Base-by-base conservation (phyloP, 148 eudicot species). In the Talinum fruticosum region DNA sequence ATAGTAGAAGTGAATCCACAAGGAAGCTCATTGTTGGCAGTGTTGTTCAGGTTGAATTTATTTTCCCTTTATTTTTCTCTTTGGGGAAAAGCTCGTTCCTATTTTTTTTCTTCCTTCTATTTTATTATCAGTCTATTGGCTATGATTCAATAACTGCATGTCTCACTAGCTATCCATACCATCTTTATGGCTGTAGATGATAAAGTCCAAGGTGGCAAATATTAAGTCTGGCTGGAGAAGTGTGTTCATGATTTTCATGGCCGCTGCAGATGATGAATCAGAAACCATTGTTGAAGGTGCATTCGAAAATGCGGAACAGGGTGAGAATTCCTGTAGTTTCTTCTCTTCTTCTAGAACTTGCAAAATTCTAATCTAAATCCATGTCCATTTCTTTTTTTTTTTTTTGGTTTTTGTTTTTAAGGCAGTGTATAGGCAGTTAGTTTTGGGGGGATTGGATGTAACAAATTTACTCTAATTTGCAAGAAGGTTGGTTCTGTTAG, bases 221-320 rank as follows among this genome's bases (percentile, higher is more conserved):
- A 93, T 96, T 78, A 96, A 96, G 83, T 96, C 99, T 65, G 99
- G 97, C 68, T 96, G 99, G 99, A 88, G 93, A 83, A 96, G 99
- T 85, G 99, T 96, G 51, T 96, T 96, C 73, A 96, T 96, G 99
- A 87, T 96, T 86, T 96, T 96, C 84, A 93, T 97, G 14, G 97
- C 99, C 41, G 99, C 99, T 78, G 97, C 97, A 69, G 99, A 91
- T 86, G 99, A 96, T 83, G 97, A 93, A 66, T 86, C 90, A 82
- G 99, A 96, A 83, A 84, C 93, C 45, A 96, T 93, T 74, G 97
- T 96, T 85, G 99, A 96, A 83, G 88, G 93, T 86, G 99, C 99
- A 69, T 96, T 96, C 83, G 99, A 93, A 82, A 96, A 90, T 89
- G 97, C 93, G 41, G 99, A 96, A 75, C 99, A 96, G 85, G 99